Conservation (phyloP, 768 basidiomycete species). For the Amanita brunnescens region DNA sequence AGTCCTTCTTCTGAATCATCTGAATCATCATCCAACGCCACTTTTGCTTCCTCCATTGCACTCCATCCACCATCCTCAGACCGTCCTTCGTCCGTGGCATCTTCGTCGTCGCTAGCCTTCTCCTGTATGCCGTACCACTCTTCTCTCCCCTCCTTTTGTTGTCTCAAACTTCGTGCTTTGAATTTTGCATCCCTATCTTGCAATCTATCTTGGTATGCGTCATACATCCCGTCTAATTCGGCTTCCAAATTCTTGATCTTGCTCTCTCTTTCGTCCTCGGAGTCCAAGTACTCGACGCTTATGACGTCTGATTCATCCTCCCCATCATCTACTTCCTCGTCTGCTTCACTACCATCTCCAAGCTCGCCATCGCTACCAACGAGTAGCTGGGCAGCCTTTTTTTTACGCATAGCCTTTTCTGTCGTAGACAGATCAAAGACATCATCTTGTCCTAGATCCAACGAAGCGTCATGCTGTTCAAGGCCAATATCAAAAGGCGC, state of each 20-base stretch:
- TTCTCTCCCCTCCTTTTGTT: constrained; percentile 64
- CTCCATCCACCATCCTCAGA: constrained; percentile 66
- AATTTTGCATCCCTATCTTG: constrained; percentile 82
- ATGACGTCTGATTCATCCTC: constrained; percentile 21
- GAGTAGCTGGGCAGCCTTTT: constrained; percentile 29
- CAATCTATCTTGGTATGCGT: constrained; percentile 73
- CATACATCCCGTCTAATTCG: constrained; percentile 86
- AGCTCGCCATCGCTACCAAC: constrained; percentile 15
- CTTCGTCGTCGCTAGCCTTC: constrained; percentile 28
- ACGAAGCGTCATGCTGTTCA: constrained; percentile 68
- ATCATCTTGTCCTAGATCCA: constrained; percentile 74
- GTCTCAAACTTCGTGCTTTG: constrained; percentile 70
- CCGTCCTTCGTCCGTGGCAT: constrained; percentile 29
- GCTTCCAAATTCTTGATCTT: constrained; percentile 61
- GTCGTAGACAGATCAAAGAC: constrained; percentile 72
- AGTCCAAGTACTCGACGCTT: constrained; percentile 34
- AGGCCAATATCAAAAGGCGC: constrained; percentile 95
- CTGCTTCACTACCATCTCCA: constrained; percentile 27
- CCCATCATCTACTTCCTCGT: constrained; percentile 35
- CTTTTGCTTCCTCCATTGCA: constrained; percentile 47
- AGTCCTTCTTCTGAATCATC: constrained; percentile 42
- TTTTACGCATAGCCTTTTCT: constrained; percentile 33
- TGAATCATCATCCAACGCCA: constrained; percentile 36
- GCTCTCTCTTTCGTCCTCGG: constrained; percentile 62
- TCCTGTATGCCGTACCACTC: constrained; percentile 73